These are phyloP conservation scores for Melaleuca alternifolia DNA, from an alignment of 345 rosid genomes.

Conservation along the genomic window DNA sequence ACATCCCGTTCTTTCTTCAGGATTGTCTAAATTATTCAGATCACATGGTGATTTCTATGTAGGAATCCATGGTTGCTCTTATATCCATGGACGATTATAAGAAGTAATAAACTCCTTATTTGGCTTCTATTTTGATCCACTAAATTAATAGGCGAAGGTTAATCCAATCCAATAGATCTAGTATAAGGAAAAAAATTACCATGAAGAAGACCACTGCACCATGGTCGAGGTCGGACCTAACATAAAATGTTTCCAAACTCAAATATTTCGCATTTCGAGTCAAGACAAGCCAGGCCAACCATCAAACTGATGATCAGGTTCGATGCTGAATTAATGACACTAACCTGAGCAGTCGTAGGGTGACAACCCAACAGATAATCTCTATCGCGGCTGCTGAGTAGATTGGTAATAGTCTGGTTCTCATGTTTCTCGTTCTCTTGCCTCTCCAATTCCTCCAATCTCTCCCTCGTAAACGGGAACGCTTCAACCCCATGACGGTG, in stretches of 20 bases:
- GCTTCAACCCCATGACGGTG: constrained; percentile 37
- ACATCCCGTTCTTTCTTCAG: not conserved
- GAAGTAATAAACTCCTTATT: not conserved
- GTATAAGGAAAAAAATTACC: not conserved
- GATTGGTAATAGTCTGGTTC: constrained; percentile 25
- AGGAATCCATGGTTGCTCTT: not conserved
- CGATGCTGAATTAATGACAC: not conserved
- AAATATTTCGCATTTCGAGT: not conserved
- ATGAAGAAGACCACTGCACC: not conserved
- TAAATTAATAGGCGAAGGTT: not conserved
- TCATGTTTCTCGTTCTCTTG: constrained; percentile 40
- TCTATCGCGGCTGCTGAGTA: constrained; percentile 22
- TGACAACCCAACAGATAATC: constrained; percentile 31
- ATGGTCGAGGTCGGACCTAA: not conserved
- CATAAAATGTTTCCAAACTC: not conserved
- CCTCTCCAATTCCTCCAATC: constrained; percentile 28
- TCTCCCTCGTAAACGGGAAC: constrained; percentile 43
- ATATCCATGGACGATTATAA: not conserved
- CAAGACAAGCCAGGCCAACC: not conserved
- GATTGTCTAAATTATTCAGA: not conserved
- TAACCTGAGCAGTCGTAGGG: constrained; percentile 23
- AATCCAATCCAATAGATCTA: not conserved
- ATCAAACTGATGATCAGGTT: not conserved
- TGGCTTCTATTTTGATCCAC: not conserved
- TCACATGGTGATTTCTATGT: not conserved